Evolutionary conservation across 2,329 filamentous ascomycete species (phyloP), one percentile per base, ranked within the genome.

Genomic region (Alternaria metachromatica): DNA sequence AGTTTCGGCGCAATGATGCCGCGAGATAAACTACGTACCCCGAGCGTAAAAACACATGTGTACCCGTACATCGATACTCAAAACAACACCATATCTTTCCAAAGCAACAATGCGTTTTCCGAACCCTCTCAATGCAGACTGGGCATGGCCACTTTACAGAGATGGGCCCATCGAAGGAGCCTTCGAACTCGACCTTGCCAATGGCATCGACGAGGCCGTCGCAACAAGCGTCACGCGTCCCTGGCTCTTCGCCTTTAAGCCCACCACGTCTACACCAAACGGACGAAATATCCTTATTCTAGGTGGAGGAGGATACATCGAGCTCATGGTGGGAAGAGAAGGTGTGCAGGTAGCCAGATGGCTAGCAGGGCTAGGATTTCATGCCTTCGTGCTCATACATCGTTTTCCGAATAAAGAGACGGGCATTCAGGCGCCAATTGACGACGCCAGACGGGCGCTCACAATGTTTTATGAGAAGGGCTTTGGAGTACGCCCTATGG

Each of bases 241-340:
- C 2, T 68, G 62, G 65, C 53, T 72, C 12, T 70, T 71, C 53
- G 59, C 43, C 13, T 71, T 64, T 45, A 58, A 49, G n/a, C 60
- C 66, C 15, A 60, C 48, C 4, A 23, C 44, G 3, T 2, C 25
- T 15, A 51, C 8, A 8, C 49, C 11, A 62, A 60, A 25, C 60
- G 64, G 30, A n/a, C 33, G 9, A 3, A 56, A 54, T 2, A 51
- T 70, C 18, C 51, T 71, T 3, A 61, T 70, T 18, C 57, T 66
- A n/a, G 66, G 63, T 5, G 67, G 69, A 15, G 70, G 67, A 20
- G 67, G 70, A n/a, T 72, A 72, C 20, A 48, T 67, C 3, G 58
- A 69, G 49, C 65, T 72, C 13, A 67, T 71, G 66, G 65, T 67
- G 7, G 71, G 67, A 30, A 65, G 69, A 33, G 68, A 73, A 63